Evolutionary conservation across 2,329 filamentous ascomycete species (phyloP).

Genomic region (Aspergillus bombycis): DNA sequence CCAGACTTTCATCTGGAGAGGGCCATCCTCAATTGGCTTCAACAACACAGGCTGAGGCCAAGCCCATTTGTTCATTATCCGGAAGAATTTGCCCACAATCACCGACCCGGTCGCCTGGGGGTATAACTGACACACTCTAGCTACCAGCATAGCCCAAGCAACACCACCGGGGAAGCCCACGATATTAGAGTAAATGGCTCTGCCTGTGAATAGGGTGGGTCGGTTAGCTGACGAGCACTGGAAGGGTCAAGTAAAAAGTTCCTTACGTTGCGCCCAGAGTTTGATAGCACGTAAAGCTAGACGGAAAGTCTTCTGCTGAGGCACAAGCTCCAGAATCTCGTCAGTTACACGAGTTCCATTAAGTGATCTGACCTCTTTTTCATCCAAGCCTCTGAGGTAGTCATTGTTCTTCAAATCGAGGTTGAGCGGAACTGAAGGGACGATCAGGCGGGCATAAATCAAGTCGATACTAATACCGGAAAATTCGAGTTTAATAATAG

Average conservation of each 20-base stretch:
- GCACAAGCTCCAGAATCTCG: constrained; percentile 85
- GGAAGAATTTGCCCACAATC: constrained; percentile 92
- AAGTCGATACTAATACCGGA: constrained; percentile 91
- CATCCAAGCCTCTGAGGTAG: constrained; percentile 81
- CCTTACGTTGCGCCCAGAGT: constrained; percentile 81
- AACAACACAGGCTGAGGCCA: constrained; percentile 94
- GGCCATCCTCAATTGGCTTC: constrained; percentile 82
- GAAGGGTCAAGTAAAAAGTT: not conserved
- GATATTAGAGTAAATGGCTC: constrained; percentile 93
- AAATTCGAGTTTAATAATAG: constrained; percentile 96
- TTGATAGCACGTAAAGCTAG: constrained; percentile 90
- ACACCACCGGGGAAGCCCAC: constrained; percentile 96
- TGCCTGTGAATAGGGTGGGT: constrained; percentile 47
- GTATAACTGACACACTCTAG: constrained; percentile 93
- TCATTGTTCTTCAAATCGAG: constrained; percentile 81
- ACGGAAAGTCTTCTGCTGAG: constrained; percentile 86
- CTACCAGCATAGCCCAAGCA: constrained; percentile 97
- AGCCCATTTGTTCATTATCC: constrained; percentile 85
- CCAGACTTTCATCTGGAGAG: constrained; percentile 84
- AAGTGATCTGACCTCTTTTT: constrained; percentile 82
- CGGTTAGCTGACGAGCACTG: constrained; percentile 1
- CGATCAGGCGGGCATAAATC: constrained; percentile 77
- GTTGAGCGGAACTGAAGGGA: constrained; percentile 71
- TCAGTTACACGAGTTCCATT: constrained; percentile 95
- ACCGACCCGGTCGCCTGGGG: constrained; percentile 87